Evolutionary conservation across 345 rosid genomes (phyloP), one percentile per base, ranked within the genome.

Genomic region (Populus nigra): DNA sequence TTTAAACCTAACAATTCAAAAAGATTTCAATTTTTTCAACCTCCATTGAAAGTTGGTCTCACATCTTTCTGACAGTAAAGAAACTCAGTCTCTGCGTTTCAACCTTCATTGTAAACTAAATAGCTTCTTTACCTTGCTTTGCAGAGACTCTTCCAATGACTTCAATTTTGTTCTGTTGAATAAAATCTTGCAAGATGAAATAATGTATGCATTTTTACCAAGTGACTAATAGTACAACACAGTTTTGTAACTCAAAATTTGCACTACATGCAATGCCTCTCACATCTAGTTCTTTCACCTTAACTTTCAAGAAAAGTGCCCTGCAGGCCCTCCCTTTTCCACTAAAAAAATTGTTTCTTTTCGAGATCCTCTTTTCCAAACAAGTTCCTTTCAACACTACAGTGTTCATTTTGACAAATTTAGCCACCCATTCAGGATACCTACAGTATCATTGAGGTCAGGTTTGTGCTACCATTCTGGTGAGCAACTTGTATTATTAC

Each of bases 1-100:
- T 83, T 79, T 71, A 83, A 72, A 72, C 83, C 76, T n/a, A 69
- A 76, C 71, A 66, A 67, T 76, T 35, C 55, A 77, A 76, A 71
- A 71, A 29, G 65, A 20, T 33, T 22, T 55, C 63, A 47, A 18
- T 67, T 76, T 84, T 82, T 69, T 80, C 84, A 76, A 68, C 69
- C 78, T 45, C 73, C 80, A 31, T 70, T 23, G 78, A 82, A 74
- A 71, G 31, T 65, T 73, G 73, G 72, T 69, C 76, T 36, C 71
- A 8, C 29, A 35, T 62, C 61, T 35, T 27, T 73, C 74, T 81
- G 83, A 63, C 76, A 84, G 15, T 59, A 50, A 68, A 76, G 76
- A 71, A 55, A 72, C 71, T 11, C 72, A 68, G 38, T n/a, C 61
- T 22, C 47, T 71, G 66, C 65, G 49, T 35, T 67, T 69, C 76